Conservation (phyloP, 228 moss, liverwort and hornwort species). For the Sphagnum magellanicum region DNA sequence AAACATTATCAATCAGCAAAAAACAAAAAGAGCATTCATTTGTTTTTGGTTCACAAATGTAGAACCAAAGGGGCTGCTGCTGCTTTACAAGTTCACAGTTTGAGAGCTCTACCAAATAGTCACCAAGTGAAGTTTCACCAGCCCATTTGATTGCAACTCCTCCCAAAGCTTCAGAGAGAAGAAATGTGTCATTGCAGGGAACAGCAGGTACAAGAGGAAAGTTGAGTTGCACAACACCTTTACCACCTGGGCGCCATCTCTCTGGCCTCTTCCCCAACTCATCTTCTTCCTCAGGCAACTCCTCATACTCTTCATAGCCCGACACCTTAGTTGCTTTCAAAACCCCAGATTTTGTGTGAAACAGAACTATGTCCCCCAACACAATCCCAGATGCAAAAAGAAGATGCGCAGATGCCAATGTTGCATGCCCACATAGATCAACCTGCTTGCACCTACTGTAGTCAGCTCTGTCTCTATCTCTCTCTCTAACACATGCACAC, state of each 20-base stretch:
- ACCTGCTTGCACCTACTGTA: slow-evolving; percentile 29
- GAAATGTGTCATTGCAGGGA: slow-evolving; percentile 32
- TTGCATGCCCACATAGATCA: slow-evolving; percentile 88
- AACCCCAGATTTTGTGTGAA: slow-evolving; percentile 67
- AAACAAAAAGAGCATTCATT: background rate
- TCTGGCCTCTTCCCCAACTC: slow-evolving; percentile 29
- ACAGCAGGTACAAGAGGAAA: slow-evolving; percentile 53
- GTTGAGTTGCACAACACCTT: slow-evolving; percentile 81
- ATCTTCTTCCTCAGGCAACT: slow-evolving; percentile 13
- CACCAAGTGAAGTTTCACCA: slow-evolving; percentile 62
- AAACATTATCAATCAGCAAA: background rate
- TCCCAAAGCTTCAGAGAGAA: slow-evolving; percentile 63
- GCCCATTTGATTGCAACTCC: slow-evolving; percentile 67
- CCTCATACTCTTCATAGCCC: slow-evolving; percentile 63
- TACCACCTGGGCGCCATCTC: slow-evolving; percentile 40
- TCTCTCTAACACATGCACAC: too few relatives aligned
- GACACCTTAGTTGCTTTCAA: slow-evolving; percentile 71
- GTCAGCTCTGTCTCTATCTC: too few relatives aligned
- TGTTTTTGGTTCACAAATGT: background rate
- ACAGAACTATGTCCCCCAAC: slow-evolving; percentile 63
- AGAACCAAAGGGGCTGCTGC: background rate
- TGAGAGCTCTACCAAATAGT: slow-evolving; percentile 53
- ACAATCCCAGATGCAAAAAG: slow-evolving; percentile 88
- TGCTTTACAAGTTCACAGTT: background rate
- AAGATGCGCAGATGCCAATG: slow-evolving; percentile 88